These are phyloP conservation scores for Tephrocybe sp. DNA, from an alignment of 768 basidiomycete species.

Conservation along the genomic window DNA sequence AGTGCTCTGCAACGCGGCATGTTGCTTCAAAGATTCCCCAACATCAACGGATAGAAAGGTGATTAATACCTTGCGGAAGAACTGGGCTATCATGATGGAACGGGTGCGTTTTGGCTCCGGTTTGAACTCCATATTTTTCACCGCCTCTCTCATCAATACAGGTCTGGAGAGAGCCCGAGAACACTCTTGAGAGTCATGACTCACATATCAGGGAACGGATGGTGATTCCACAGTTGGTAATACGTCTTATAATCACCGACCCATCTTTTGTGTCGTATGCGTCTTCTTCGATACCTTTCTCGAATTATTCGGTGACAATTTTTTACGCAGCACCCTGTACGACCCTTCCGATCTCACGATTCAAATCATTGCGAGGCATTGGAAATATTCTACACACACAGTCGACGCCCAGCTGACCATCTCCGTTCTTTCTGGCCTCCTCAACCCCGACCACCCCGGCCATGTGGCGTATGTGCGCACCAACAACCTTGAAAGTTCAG, in stretches of 20 bases:
- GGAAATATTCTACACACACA: conserved; percentile 3
- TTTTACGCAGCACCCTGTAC: background rate
- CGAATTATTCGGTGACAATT: background rate
- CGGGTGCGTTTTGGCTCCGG: conserved; percentile 3
- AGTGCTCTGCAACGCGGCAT: conserved; percentile 5
- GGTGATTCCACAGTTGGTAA: conserved; percentile 6
- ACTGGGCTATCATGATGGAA: conserved; percentile 14
- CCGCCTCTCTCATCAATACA: background rate
- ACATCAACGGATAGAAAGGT: conserved; percentile 5
- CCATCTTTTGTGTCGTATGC: conserved; percentile 6
- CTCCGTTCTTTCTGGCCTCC: background rate
- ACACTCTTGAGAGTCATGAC: conserved; percentile 3
- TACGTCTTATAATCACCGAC: conserved; percentile 3
- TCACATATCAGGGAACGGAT: conserved; percentile 11
- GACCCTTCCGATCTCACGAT: conserved; percentile 7
- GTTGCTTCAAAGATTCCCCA: background rate
- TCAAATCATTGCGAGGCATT: conserved; percentile 11
- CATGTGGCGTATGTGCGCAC: conserved; percentile 1
- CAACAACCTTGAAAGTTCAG: background rate
- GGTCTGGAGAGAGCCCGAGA: conserved; percentile 11
- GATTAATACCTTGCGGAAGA: conserved; percentile 4
- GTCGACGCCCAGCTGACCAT: background rate
- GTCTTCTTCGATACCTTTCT: background rate
- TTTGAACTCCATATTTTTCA: background rate
- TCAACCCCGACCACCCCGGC: conserved; percentile 3